A percentile compares a stretch with the other conserved stretches of the same genome.
Evolutionary conservation across 2,329 filamentous ascomycete species (phyloP).

Genomic region (Septoria linicola): DNA sequence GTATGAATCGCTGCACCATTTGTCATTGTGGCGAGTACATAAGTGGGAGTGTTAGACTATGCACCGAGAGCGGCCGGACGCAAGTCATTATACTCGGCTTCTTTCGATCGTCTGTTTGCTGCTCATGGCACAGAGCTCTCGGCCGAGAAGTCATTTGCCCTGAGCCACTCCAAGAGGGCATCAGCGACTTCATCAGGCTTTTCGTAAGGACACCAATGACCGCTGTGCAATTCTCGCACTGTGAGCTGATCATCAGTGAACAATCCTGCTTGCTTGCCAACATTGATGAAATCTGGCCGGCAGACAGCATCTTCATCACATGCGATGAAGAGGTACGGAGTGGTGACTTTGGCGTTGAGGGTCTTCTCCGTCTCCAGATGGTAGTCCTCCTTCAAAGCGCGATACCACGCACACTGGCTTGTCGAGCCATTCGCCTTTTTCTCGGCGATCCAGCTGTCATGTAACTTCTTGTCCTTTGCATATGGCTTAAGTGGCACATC

Average conservation of each 20-base stretch:
- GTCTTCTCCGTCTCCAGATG: conserved; percentile 29
- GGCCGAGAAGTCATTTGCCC: conserved; percentile 19
- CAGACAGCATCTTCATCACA: conserved; percentile 33
- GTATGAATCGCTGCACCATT: background rate
- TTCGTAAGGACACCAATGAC: conserved; percentile 34
- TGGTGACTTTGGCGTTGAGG: conserved; percentile 26
- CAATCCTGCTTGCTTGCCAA: conserved; percentile 24
- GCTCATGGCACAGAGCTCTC: conserved; percentile 5
- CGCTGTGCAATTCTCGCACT: conserved; percentile 21
- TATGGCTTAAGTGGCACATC: conserved; percentile 38
- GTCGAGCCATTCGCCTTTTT: conserved; percentile 37
- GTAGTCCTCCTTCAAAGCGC: conserved; percentile 29
- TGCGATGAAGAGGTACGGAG: conserved; percentile 41
- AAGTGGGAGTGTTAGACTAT: background rate
- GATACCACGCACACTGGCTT: conserved; percentile 41
- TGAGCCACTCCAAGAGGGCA: conserved; percentile 24
- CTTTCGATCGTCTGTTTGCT: background rate
- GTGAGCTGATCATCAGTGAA: conserved; percentile 25
- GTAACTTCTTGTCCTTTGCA: conserved; percentile 35
- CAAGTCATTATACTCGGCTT: background rate
- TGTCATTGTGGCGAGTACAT: conserved; percentile 1
- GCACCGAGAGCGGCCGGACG: background rate
- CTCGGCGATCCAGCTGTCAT: conserved; percentile 38
- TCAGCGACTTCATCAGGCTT: conserved; percentile 29
- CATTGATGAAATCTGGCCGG: conserved; percentile 24